Evolutionary conservation across 495 filamentous ascomycete species (phyloP).

Genomic region (Daldinia decipiens): DNA sequence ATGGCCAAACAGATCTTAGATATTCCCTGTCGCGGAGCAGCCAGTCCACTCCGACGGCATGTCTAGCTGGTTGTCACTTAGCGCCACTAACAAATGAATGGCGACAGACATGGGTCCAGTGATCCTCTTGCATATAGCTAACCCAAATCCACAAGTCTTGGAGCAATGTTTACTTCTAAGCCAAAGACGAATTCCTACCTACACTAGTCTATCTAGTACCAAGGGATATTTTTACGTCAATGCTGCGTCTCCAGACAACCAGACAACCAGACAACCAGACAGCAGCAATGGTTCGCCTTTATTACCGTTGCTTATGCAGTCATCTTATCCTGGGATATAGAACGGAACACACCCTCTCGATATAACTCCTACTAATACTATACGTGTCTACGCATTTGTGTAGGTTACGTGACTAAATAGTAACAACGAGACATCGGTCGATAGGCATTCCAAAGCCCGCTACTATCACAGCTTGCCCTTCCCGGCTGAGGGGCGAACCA

Average conservation of each 20-base stretch:
- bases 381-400: conserved; percentile 11
- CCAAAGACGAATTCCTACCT: conserved; percentile 8
- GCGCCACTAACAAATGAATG: conserved; percentile 39
- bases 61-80: conserved; percentile 29
- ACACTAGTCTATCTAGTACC: neutral
- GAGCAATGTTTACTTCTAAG: conserved; percentile 36
- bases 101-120: conserved; percentile 38
- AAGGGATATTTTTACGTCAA: conserved; percentile 36
- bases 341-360: conserved; percentile 28
- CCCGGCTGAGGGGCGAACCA: conserved; percentile 16
- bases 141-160: conserved; percentile 33
- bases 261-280: no score
- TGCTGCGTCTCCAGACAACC: conserved; percentile 23
- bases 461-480: conserved; percentile 20
- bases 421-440: conserved; percentile 33
- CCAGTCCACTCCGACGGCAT: conserved; percentile 35
- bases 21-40: conserved; percentile 35
- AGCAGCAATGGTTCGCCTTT: conserved; percentile 34
- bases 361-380: conserved; percentile 15
- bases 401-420: conserved; percentile 19
- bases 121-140: conserved; percentile 41
- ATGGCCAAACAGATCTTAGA: conserved; percentile 24
- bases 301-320: conserved; percentile 41
- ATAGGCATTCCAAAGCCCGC: conserved; percentile 20
- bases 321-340: conserved; percentile 39